Base-by-base conservation (phyloP, 352 stramenopile genomes). In the Phytopythium aichiense region DNA sequence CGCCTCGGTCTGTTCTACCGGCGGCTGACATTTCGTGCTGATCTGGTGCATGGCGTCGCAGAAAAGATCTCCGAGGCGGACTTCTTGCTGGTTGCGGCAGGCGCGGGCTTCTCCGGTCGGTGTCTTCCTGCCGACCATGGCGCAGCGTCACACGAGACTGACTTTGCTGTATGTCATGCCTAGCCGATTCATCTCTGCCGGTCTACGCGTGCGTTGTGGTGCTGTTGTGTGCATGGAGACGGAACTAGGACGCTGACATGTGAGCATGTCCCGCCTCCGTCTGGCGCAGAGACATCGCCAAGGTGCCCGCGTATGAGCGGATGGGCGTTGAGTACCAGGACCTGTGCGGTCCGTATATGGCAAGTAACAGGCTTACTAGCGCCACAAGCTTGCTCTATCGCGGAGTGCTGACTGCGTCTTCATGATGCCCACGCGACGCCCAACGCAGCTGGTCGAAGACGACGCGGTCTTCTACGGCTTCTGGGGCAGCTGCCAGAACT, bases 401-500 rank as follows among this genome's bases (percentile, higher is more conserved):
- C 46, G 23, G 23, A 18, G 9, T 7, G 49, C 30, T 52, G 22
- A 51, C 20, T 2, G 16, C 18, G 40, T 56, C 20, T n/a, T 7
- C 25, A 7, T 49, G 18, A 18, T 15, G 16, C 22, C 20, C 22
- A 25, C 25, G 12, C 42, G 12, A 18, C 22, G 22, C 22, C 20
- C 22, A 25, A 35, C 54, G 12, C 54, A 89, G 84, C 63, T 96
- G 16, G 73, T 77, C 42, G 74, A 96, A 61, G 81, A 94, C 61
- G 76, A 81, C n/a, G 64, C 82, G 50, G 33, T 91, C 58, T 98
- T 98, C 64, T 96, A 96, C 61, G 90, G 89, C 11, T 98, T 98
- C 68, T 98, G 92, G 92, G 89, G 89, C 31, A 83, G 77, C 55
- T 98, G 88, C 59, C 76, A 87, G 48, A 94, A 97, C 67, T 71